These are phyloP conservation scores for Metschnikowia cubensis DNA, from an alignment of 805 yeast genomes.

Conservation along the genomic window DNA sequence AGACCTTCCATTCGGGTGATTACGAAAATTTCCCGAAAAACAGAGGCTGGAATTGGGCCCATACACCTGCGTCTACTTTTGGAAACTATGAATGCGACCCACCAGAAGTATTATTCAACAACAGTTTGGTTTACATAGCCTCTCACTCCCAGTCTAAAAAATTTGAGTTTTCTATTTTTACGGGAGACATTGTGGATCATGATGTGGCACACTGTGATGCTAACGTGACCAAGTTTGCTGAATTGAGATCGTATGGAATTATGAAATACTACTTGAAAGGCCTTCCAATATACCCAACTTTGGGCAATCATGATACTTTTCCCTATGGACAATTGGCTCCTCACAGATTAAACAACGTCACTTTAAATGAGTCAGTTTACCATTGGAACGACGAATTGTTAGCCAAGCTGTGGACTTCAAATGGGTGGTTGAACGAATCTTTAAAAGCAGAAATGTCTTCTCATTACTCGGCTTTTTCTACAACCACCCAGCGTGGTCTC, in stretches of 20 bases:
- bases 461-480: slow-evolving; percentile 62
- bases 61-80: slow-evolving; percentile 54
- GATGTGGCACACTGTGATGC: slow-evolving; percentile 48
- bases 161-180: slow-evolving; percentile 62
- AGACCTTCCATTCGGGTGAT: slow-evolving; percentile 28
- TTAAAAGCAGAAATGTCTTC: slow-evolving; percentile 26
- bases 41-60: slow-evolving; percentile 30
- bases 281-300: slow-evolving; percentile 55
- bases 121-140: slow-evolving; percentile 46
- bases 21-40: slow-evolving; percentile 29
- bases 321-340: slow-evolving; percentile 72
- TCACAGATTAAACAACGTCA: slow-evolving; percentile 13
- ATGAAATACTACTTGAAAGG: slow-evolving; percentile 50
- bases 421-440: slow-evolving; percentile 34
- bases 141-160: slow-evolving; percentile 28
- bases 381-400: slow-evolving; percentile 38
- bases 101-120: slow-evolving; percentile 58
- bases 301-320: slow-evolving; percentile 72
- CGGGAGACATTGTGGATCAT: slow-evolving; percentile 75
- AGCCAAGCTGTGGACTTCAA: slow-evolving; percentile 33
- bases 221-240: slow-evolving; percentile 67
- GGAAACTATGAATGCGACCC: slow-evolving; percentile 66
- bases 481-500: slow-evolving; percentile 49
- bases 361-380: slow-evolving; percentile 21
- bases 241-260: slow-evolving; percentile 62